phyloP scores from a whole-genome alignment of 2,329 filamentous ascomycete species.

The Emergomyces africanus region DNA sequence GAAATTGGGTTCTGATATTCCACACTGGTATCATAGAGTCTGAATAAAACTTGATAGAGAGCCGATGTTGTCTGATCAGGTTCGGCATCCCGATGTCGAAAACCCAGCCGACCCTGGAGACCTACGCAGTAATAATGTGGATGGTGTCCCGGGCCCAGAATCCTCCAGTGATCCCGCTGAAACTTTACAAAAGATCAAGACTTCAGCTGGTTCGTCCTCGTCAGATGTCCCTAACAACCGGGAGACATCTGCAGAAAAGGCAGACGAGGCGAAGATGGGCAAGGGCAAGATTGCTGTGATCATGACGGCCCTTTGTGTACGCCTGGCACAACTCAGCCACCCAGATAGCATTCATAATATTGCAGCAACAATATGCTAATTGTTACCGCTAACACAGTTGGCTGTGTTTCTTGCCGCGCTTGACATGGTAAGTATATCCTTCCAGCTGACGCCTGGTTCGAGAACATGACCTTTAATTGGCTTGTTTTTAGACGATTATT shows the following conservation, averaged over 20 bases:
- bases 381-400: constrained; percentile 28
- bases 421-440: constrained; percentile 35
- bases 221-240: neutral
- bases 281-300: constrained; percentile 10
- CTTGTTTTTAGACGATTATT: constrained; percentile 19
- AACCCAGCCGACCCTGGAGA: neutral
- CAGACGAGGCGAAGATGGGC: constrained; percentile 4
- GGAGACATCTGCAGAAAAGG: neutral
- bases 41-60: neutral
- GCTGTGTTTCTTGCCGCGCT: constrained; percentile 48
- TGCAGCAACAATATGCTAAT: neutral
- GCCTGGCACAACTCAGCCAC: neutral
- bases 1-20: neutral
- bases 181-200: neutral
- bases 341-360: neutral
- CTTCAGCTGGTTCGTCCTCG: neutral
- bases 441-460: neutral
- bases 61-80: neutral
- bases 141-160: neutral
- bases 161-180: neutral
- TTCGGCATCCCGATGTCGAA: neutral
- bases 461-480: neutral
- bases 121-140: neutral
- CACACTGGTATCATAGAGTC: neutral
- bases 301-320: constrained; percentile 10